Evolutionary conservation across 108 stramenopile genomes (phyloP), one percentile per base, ranked within the genome.

Genomic region (Nitzschia sp.): DNA sequence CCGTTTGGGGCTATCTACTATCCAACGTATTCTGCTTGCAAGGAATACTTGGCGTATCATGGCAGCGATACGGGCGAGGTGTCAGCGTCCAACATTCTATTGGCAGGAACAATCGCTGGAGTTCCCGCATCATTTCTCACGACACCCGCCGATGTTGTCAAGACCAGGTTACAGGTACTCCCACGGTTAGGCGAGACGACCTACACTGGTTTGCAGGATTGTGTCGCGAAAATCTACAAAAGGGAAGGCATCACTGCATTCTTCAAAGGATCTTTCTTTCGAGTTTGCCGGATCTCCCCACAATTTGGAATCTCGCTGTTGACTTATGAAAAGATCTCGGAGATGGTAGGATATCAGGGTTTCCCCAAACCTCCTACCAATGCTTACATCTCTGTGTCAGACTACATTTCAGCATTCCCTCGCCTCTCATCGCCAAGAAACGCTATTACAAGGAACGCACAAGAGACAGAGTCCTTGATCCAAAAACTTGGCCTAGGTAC

Each of bases 81-180:
- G 17, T 46, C 22, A 12, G 58, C 69, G 8, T 22, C 57, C 3
- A 17, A 69, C 29, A 50, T 70, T 1, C 39, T 69, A 21, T 58
- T 84, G 40, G 84, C 84, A 22, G 77, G 77, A 12, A 71, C 75
- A 8, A 38, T 83, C 8, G 87, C 84, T 38, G 71, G 70, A 38
- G 38, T 84, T 7, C 80, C 83, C 3, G 80, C 83, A 48, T 81
- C 76, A 10, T 53, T 53, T 48, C 76, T 89, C 37, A 94, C 93
- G 2, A 86, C 83, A 1, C 93, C 93, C 15, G 85, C 89, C 50
- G 93, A 91, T 76, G 88, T 78, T 2, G 80, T 96, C 10, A 96
- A 96, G 65, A 94, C 92, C 14, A 64, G 78, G 8, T 82, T 94
- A 67, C 95, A 96, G 67, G 79, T 79, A 5, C 79, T 82, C 24